A percentile compares a stretch with the other conserved stretches of the same genome.
Evolutionary conservation across 306 rosid genomes (phyloP).

Genomic region (Chamaecrista fasciculata): DNA sequence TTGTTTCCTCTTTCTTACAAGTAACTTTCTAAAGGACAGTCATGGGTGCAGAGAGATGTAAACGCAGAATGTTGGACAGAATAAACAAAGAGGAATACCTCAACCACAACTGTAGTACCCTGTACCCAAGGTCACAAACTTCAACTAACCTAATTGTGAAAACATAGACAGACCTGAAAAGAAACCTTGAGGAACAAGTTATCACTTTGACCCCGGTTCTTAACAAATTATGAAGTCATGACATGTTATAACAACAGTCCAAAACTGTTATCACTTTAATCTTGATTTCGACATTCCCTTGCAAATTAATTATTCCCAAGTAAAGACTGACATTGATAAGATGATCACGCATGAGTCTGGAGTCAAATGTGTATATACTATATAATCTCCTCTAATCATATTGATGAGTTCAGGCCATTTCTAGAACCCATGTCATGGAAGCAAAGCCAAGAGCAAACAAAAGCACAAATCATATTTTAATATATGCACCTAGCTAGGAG

Average conservation of each 20-base stretch:
- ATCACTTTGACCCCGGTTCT: too few species aligned
- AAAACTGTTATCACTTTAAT: not conserved
- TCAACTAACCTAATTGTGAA: not conserved
- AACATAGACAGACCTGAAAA: not conserved
- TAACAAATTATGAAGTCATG: too few species aligned
- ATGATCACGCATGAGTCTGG: not conserved
- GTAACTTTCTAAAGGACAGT: not conserved
- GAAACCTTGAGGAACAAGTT: not conserved
- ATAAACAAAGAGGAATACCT: not conserved
- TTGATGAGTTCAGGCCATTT: too few species aligned
- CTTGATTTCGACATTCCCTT: not conserved
- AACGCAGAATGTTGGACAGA: not conserved
- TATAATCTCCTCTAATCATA: too few species aligned
- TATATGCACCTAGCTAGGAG: not conserved
- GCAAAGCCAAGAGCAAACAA: not conserved
- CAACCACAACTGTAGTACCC: not conserved
- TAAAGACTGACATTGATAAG: not conserved
- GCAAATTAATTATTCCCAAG: not conserved
- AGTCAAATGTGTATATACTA: not conserved
- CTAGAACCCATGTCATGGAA: not conserved
- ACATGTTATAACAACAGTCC: not conserved
- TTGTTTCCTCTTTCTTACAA: not conserved
- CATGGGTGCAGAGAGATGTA: too few species aligned
- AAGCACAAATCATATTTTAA: conserved; percentile 8
- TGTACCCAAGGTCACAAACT: not conserved